Evolutionary conservation across 768 basidiomycete genomes (phyloP), one percentile per base, ranked within the genome.

Genomic region (Termitomyces sp.): DNA sequence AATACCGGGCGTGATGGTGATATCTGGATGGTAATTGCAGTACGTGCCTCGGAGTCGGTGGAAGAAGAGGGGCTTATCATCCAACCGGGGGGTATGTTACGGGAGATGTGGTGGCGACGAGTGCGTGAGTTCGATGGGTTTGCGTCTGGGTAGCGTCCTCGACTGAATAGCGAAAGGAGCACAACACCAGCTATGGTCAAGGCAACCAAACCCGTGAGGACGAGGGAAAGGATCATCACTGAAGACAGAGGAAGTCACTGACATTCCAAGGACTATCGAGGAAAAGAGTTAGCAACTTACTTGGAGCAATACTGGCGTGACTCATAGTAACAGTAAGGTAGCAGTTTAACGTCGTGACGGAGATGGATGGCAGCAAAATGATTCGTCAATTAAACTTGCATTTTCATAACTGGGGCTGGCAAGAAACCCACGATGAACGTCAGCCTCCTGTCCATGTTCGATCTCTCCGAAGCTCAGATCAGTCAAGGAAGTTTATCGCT

Each of bases 1-100:
- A 75, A 66, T 7, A 68, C 55, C 1, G 75, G 72, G 8, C 66
- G 65, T 18, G 75, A 76, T 46, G 72, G 70, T 15, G 74, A 75
- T 22, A 73, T 67, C 24, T 63, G 63, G 35, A 67, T 67, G 22
- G 55, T 44, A 20, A 55, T 42, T 52, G 54, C 57, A 16, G 50
- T 22, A 32, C 44, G 42, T 22, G 54, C 15, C 44, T 62, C 61
- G 9, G 46, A 57, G 48, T 58, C 20, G 50, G 12, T 46, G 24
- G 62, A 63, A 32, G 54, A 51, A 24, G 64, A 59, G 18, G 58
- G 57, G 48, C 45, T 62, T 24, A 63, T 46, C 16, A 49, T 44
- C 62, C 64, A 61, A 24, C 42, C 36, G n/a, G 52, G 4, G 6
- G 52, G 15, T 24, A 39, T 53, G 40, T 33, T 57, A 18, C 36